Percentiles rank a stretch among this genome's conserved stretches.
phyloP scores from a whole-genome alignment of 371 early-diverging fungal species.

The Batrachochytrium dendrobatidis region DNA sequence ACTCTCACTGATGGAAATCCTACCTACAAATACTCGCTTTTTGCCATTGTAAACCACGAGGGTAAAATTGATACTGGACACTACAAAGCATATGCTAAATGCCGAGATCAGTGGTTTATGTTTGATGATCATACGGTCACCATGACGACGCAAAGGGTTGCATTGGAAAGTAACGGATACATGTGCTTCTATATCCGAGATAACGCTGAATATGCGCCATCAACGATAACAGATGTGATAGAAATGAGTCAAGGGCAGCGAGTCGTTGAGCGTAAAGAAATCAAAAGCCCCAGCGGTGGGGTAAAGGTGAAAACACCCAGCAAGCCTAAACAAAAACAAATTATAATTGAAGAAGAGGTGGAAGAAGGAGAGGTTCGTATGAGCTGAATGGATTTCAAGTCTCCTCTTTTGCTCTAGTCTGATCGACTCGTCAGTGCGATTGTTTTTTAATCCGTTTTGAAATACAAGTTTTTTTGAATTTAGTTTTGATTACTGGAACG shows the following conservation, averaged over 20 bases:
- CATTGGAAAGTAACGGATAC: constrained; percentile 70
- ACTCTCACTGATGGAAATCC: constrained; percentile 46
- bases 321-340: too few species aligned
- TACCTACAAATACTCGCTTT: constrained; percentile 71
- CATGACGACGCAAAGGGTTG: constrained; percentile 61
- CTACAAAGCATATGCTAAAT: constrained; percentile 76
- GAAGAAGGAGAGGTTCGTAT: too few species aligned
- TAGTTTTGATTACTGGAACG: too few species aligned
- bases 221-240: too few species aligned
- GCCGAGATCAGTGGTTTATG: constrained; percentile 81
- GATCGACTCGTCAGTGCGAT: too few species aligned
- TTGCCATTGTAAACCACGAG: constrained; percentile 86
- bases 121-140: constrained; percentile 86
- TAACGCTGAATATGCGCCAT: constrained; percentile 1
- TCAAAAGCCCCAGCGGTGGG: not conserved
- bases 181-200: constrained; percentile 79
- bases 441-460: too few species aligned
- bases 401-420: too few species aligned
- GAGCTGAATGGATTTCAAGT: too few species aligned
- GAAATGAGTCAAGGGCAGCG: not conserved
- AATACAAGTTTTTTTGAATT: too few species aligned
- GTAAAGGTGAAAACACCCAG: too few species aligned
- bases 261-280: not conserved
- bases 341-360: too few species aligned
- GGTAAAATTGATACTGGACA: constrained; percentile 91